phyloP scores from a whole-genome alignment of 2,329 filamentous ascomycete genomes.

The Talaromyces sp. region DNA sequence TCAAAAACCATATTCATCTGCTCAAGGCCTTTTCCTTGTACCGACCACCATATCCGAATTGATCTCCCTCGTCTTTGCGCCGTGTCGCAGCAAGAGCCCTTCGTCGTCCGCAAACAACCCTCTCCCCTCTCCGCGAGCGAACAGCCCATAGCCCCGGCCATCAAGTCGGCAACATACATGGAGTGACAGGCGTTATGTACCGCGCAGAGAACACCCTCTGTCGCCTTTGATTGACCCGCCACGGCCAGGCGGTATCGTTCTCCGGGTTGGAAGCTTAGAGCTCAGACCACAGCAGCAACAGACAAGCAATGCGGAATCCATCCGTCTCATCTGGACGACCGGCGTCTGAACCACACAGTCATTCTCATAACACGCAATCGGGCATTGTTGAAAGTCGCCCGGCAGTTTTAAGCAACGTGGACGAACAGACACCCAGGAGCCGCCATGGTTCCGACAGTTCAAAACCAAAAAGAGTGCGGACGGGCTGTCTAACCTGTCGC shows the following conservation, averaged over 20 bases:
- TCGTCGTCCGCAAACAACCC: not conserved
- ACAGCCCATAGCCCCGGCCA: not conserved
- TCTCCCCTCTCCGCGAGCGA: not conserved
- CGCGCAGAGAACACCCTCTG: not conserved
- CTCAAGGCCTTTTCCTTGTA: not conserved
- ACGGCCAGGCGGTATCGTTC: not conserved
- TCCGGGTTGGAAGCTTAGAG: not conserved
- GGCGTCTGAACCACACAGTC: not conserved
- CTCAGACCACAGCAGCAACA: not conserved
- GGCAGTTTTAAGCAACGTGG: not conserved
- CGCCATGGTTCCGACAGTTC: conserved; percentile 12
- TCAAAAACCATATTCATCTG: not conserved
- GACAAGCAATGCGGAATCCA: not conserved
- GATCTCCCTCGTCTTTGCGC: not conserved
- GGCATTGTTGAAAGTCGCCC: conserved; percentile 5
- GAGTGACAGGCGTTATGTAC: not conserved
- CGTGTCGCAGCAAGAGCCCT: not conserved
- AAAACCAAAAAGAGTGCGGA: conserved; percentile 82
- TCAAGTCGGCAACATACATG: not conserved
- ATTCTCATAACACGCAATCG: not conserved
- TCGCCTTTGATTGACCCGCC: not conserved
- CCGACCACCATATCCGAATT: not conserved
- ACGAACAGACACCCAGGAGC: conserved; percentile 4
- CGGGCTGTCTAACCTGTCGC: conserved; percentile 84
- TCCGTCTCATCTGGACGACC: not conserved